Evolutionary conservation across 1,284 basidiomycete species (phyloP), one percentile per base, ranked within the genome.

Genomic region (Blastosporella zonata): DNA sequence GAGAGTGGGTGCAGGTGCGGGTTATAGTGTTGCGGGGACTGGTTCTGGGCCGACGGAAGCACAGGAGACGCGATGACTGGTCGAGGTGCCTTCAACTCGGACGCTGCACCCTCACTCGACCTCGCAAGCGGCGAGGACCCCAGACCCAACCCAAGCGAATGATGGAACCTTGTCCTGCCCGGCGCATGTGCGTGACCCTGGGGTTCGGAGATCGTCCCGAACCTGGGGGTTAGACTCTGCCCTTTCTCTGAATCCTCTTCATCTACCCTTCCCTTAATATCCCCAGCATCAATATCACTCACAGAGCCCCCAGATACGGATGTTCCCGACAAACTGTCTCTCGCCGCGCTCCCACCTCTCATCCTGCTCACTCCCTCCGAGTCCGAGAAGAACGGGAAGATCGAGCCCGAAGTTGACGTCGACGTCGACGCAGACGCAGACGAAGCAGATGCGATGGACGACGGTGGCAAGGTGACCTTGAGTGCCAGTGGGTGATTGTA

Each of bases 241-340:
- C 23, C 34, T 9, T 36, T 23, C 12, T 28, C 21, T 25, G n/a
- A n/a, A n/a, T 29, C 34, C 35, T 28, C n/a, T 27, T 34, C 40
- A 8, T 4, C 12, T 13, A 12, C 22, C 12, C 13, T 43, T 10
- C 17, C 20, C 43, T 10, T 36, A 25, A 35, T 35, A 13, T 27
- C 43, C 50, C 23, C 8, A 23, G 7, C 23, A n/a, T 33, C 28
- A 27, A 41, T 23, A 10, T 51, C 46, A 21, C 25, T 45, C 12
- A 27, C 47, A 2, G 60, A 62, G 38, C 51, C 43, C 20, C 57
- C 60, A 34, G 65, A 67, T 2, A 66, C 55, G 6, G 66, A 68
- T 10, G 68, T 69, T 28, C 54, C 65, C 42, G 67, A 52, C 23
- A 67, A 65, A 15, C 6, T 67, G 66, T 34, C 62, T 59, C 38